A percentile compares a stretch with the other conserved stretches of the same genome.
phyloP scores from a whole-genome alignment of 768 basidiomycete genomes.

The Xerocomus brunneocitrinus region DNA sequence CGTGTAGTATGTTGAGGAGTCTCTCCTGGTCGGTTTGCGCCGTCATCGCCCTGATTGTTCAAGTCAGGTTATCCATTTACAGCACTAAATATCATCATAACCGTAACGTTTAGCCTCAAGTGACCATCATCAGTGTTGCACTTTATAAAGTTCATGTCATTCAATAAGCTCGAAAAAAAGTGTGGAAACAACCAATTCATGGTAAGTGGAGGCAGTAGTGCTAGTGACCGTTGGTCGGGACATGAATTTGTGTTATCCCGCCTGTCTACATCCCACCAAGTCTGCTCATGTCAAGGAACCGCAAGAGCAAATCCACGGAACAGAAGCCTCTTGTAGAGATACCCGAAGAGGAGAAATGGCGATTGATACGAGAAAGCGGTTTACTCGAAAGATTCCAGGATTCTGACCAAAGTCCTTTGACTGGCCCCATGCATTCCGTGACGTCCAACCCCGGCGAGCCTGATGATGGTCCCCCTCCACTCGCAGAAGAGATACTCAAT shows the following conservation, averaged over 20 bases:
- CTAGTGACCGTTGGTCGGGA: not conserved
- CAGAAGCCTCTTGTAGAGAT: slow-evolving; percentile 42
- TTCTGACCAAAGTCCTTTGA: slow-evolving; percentile 3
- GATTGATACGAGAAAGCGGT: slow-evolving; percentile 64
- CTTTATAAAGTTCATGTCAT: not conserved
- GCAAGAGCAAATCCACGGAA: slow-evolving; percentile 16
- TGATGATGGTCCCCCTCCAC: slow-evolving; percentile 32
- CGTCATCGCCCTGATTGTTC: slow-evolving; percentile 2
- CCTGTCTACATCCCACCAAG: not conserved
- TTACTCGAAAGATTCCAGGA: slow-evolving; percentile 40
- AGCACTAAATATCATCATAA: too few species aligned
- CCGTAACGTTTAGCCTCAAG: not conserved
- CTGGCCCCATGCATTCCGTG: not conserved
- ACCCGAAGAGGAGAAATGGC: slow-evolving; percentile 74
- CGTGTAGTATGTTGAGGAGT: slow-evolving; percentile 40
- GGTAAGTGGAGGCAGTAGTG: not conserved
- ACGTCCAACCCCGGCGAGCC: slow-evolving; percentile 14
- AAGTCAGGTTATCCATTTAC: not conserved
- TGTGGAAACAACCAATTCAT: too few species aligned
- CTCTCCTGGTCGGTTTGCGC: slow-evolving; percentile 24
- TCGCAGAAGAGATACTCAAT: slow-evolving; percentile 69
- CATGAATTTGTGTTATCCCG: not conserved
- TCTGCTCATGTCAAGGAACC: slow-evolving; percentile 27
- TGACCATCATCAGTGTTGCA: not conserved
- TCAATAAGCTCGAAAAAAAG: not conserved